Conservation (phyloP, 2,329 filamentous ascomycete genomes). For the Fusarium palustre region DNA sequence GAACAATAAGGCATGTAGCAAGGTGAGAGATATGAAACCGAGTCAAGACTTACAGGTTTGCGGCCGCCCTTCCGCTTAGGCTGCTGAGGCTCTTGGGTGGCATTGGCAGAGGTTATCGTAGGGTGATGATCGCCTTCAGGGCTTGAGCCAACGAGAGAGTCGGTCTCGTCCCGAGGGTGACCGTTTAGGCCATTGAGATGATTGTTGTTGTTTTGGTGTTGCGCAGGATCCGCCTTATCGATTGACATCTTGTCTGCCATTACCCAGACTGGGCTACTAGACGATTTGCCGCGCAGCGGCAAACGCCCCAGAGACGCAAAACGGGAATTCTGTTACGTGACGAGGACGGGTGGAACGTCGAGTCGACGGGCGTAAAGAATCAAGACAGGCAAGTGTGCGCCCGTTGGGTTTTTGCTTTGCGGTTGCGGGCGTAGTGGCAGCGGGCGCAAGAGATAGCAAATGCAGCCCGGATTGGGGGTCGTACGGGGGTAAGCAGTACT, state of each 20-base stretch:
- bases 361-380: slow-evolving; percentile 48
- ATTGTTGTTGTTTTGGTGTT: slow-evolving; percentile 50
- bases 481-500: slow-evolving; percentile 45
- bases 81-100: slow-evolving; percentile 66
- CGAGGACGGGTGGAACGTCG: slow-evolving; percentile 45
- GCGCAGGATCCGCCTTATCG: slow-evolving; percentile 61
- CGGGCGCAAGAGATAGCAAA: slow-evolving; percentile 51
- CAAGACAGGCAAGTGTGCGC: slow-evolving; percentile 49
- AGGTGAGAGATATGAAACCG: slow-evolving; percentile 11
- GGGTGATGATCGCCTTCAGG: slow-evolving; percentile 65
- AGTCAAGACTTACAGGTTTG: slow-evolving; percentile 82
- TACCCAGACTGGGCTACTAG: slow-evolving; percentile 54
- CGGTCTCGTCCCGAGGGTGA: slow-evolving; percentile 65
- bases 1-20: neutral
- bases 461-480: slow-evolving; percentile 48
- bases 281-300: slow-evolving; percentile 54
- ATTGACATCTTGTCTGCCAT: slow-evolving; percentile 76
- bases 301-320: slow-evolving; percentile 54
- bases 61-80: slow-evolving; percentile 97
- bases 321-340: slow-evolving; percentile 52
- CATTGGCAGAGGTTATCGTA: slow-evolving; percentile 49
- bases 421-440: slow-evolving; percentile 53
- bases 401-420: slow-evolving; percentile 54
- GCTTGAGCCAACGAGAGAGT: slow-evolving; percentile 71
- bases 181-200: slow-evolving; percentile 52